Evolutionary conservation across 2,329 filamentous ascomycete species (phyloP).

Genomic region (Fusarium verticillioides): DNA sequence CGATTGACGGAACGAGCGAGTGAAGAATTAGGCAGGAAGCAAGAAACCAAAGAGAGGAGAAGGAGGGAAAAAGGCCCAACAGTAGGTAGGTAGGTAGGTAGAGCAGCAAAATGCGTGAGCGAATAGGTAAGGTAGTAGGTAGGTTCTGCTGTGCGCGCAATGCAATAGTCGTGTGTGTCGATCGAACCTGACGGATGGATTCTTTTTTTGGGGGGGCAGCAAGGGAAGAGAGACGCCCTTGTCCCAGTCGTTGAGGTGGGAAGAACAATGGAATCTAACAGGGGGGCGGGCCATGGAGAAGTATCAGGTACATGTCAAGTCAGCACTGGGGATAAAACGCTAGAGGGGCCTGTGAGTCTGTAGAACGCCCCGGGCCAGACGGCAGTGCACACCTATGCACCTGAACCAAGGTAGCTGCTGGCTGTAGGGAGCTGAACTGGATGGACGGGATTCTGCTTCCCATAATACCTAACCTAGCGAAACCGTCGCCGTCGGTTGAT

Average conservation of each 20-base stretch:
- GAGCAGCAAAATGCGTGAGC: slow-evolving; percentile 33
- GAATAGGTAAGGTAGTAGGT: background rate
- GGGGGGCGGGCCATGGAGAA: slow-evolving; percentile 1
- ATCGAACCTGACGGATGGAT: slow-evolving; percentile 23
- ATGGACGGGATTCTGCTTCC: background rate
- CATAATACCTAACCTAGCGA: background rate
- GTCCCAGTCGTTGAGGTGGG: slow-evolving; percentile 9
- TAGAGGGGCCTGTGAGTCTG: slow-evolving; percentile 11
- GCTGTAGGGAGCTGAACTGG: background rate
- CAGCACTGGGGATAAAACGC: background rate
- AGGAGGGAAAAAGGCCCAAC: slow-evolving; percentile 17
- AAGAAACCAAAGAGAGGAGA: background rate
- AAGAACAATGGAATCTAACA: background rate
- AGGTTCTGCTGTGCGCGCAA: slow-evolving; percentile 9
- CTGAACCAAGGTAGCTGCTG: background rate
- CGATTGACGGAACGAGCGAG: slow-evolving; percentile 27
- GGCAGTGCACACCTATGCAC: background rate
- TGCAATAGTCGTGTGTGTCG: slow-evolving; percentile 35
- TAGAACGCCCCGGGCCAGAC: slow-evolving; percentile 7
- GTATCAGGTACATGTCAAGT: slow-evolving; percentile 25
- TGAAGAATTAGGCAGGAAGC: slow-evolving; percentile 10
- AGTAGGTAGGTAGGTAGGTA: slow-evolving; percentile 4
- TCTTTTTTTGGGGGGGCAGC: slow-evolving; percentile 15
- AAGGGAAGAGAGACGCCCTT: slow-evolving; percentile 10
- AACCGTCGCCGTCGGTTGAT: background rate